Base-by-base conservation (phyloP, 768 basidiomycete species). In the Candolleomyces aberdarensis region DNA sequence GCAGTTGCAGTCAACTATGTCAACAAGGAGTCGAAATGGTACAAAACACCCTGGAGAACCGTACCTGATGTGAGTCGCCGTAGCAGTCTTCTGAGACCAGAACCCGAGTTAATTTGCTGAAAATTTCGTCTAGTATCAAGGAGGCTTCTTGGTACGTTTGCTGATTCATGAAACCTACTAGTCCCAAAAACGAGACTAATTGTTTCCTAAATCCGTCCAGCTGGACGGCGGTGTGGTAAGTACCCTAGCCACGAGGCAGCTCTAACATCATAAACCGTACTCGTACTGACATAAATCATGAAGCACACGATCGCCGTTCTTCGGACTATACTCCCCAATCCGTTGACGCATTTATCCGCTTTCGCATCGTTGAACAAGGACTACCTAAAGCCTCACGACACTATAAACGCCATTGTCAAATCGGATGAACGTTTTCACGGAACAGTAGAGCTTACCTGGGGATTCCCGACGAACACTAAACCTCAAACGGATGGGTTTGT, bases 31-130 rank as follows among this genome's bases (percentile, higher is more conserved):
- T 83, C 81, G 26, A 88, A 88, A 69, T 94, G 85, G 80, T 91
- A 91, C 70, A 87, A 90, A 56, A 93, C 91, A 0, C 83, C 86
- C 41, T 95, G 94, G 94, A 79, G 93, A 44, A 89, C 88, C 1
- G 76, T 89, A 53, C 92, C 93, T 22, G 90, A 92, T 63, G 89
- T 90, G 66, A 67, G 86, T 79, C 36, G 10, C 13, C 14, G 52
- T 63, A 29, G 40, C 13, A 51, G 49, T 41, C 63, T 56, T 51
- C 36, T 61, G 58, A 17, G 59, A 57, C 50, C 31, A 22, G 22
- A 40, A 17, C 26, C n/a, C 54, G 58, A 39, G 50, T 19, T 60
- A 31, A 62, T 26, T 64, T 60, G 52, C 50, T 50, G 44, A 19
- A 50, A 22, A 53, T n/a, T 64, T 29, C 55, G 51, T 54, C 44